Evolutionary conservation across 164 flowering plant species (phyloP).

Genomic region (Macadamia tetraphylla): DNA sequence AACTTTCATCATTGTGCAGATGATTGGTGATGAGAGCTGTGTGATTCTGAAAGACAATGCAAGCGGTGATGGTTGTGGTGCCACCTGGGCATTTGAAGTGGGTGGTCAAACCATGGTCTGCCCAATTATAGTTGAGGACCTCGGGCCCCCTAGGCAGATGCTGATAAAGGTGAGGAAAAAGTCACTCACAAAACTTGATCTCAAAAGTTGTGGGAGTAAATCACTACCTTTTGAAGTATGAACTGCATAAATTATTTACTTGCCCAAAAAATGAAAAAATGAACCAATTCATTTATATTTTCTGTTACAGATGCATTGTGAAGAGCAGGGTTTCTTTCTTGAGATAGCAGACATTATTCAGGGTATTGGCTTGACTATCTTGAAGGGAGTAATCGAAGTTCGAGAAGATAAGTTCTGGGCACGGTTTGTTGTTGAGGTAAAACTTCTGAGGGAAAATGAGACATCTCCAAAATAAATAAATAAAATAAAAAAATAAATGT

Average conservation of each 20-base stretch:
- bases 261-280: background rate
- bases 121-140: conserved; percentile 82
- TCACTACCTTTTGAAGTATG: no score
- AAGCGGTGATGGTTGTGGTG: conserved; percentile 32
- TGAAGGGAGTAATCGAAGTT: conserved; percentile 77
- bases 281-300: background rate
- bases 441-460: background rate
- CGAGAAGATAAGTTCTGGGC: conserved; percentile 73
- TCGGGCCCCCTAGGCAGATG: conserved; percentile 77
- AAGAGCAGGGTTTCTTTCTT: conserved; percentile 71
- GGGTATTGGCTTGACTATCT: conserved; percentile 70
- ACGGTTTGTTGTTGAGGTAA: conserved; percentile 78
- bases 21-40: conserved; percentile 36
- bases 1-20: conserved; percentile 27
- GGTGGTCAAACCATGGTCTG: conserved; percentile 55
- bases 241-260: background rate
- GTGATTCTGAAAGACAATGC: conserved; percentile 32
- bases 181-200: background rate
- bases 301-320: conserved; percentile 67
- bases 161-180: conserved; percentile 61
- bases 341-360: conserved; percentile 79
- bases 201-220: no score
- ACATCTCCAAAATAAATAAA: no score
- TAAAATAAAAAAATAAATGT: background rate
- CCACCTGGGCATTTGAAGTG: conserved; percentile 82